phyloP scores from a whole-genome alignment of 148 eudicot genomes.

The Simmondsia chinensis region DNA sequence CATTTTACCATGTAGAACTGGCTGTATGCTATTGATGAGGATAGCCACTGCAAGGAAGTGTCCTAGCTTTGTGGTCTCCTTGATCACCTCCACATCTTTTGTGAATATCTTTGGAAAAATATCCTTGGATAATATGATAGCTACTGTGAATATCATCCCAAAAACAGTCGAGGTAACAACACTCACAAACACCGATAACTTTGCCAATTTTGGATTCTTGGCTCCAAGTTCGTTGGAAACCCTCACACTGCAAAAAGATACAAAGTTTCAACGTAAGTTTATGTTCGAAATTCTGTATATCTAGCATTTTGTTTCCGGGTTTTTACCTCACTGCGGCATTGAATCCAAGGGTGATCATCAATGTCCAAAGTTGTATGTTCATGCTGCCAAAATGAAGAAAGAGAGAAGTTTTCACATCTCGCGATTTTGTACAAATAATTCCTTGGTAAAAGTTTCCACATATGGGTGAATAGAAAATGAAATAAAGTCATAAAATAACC shows the following conservation, averaged over 20 bases:
- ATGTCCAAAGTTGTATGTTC: conserved; percentile 37
- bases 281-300: neutral
- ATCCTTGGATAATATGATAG: conserved; percentile 15
- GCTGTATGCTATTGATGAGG: conserved; percentile 40
- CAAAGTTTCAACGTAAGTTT: neutral
- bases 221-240: conserved; percentile 56
- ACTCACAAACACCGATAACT: conserved; percentile 25
- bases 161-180: conserved; percentile 25
- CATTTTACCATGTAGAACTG: conserved; percentile 40
- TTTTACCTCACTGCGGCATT: conserved; percentile 43
- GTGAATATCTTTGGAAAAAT: conserved; percentile 31
- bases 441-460: neutral
- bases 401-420: neutral
- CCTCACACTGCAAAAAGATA: conserved; percentile 35
- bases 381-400: conserved; percentile 20
- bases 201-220: conserved; percentile 41
- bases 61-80: conserved; percentile 26
- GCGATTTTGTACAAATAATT: too few species aligned
- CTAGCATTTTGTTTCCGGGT: neutral
- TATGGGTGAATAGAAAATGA: neutral
- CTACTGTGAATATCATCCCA: conserved; percentile 26
- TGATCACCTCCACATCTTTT: conserved; percentile 15
- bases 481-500: too few species aligned
- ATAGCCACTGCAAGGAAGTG: conserved; percentile 37
- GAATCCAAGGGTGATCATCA: conserved; percentile 43